Evolutionary conservation across 352 stramenopile species (phyloP).

Genomic region (Pythium scleroteichum): DNA sequence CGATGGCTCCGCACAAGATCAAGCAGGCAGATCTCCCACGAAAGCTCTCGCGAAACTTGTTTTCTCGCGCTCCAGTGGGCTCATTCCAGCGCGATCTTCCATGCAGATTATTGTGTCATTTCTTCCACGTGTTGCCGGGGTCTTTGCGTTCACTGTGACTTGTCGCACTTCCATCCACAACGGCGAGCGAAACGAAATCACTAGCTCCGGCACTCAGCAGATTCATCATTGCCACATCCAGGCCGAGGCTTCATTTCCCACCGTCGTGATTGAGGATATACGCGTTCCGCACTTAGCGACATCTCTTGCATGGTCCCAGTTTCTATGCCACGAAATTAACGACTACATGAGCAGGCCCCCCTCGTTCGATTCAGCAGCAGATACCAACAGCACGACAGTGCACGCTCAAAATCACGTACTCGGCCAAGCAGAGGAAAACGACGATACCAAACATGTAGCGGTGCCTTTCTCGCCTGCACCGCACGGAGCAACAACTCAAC

Average conservation of each 20-base stretch:
- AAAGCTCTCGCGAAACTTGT: conserved; percentile 29
- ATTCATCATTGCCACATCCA: conserved; percentile 49
- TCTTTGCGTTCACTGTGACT: conserved; percentile 72
- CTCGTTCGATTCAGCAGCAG: background rate
- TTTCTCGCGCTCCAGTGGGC: conserved; percentile 63
- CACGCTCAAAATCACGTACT: conserved; percentile 7
- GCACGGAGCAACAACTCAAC: conserved; percentile 49
- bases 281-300: conserved; percentile 57
- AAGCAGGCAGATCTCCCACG: background rate
- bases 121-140: conserved; percentile 52
- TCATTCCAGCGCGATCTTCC: conserved; percentile 71
- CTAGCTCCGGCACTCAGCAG: conserved; percentile 26
- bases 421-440: conserved; percentile 18
- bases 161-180: conserved; percentile 40
- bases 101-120: conserved; percentile 85
- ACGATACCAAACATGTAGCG: conserved; percentile 44
- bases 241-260: conserved; percentile 85
- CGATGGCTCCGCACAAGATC: no score
- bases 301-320: conserved; percentile 66
- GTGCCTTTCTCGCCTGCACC: conserved; percentile 82
- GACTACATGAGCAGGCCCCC: conserved; percentile 56
- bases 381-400: no score
- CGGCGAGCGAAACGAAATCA: background rate
- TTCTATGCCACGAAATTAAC: conserved; percentile 76
- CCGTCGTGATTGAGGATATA: conserved; percentile 83